Conservation (phyloP, 257 asterid genomes). For the Fraxinus americana region DNA sequence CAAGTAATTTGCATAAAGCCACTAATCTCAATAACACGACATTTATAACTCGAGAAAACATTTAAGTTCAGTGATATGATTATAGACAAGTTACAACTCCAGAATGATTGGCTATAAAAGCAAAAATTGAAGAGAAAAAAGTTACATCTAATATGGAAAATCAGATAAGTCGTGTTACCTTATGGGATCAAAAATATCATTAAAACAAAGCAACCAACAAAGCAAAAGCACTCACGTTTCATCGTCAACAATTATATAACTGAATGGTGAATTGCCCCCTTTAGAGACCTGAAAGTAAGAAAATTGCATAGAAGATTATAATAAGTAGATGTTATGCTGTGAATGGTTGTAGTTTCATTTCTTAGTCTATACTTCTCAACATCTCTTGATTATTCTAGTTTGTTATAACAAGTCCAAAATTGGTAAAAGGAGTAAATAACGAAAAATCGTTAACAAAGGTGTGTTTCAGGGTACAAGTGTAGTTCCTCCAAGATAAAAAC, state of each 20-base stretch:
- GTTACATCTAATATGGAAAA: neutral
- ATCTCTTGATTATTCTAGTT: neutral
- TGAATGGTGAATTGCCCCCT: slow-evolving; percentile 96
- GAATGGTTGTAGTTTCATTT: neutral
- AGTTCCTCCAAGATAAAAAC: neutral
- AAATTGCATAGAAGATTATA: slow-evolving; percentile 20
- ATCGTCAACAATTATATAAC: slow-evolving; percentile 87
- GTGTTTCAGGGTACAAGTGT: neutral
- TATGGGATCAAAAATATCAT: slow-evolving; percentile 16
- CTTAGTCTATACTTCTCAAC: neutral
- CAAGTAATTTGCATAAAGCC: slow-evolving; percentile 8
- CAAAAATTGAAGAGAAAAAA: slow-evolving; percentile 1
- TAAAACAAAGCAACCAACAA: slow-evolving; percentile 18
- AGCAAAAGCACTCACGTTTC: slow-evolving; percentile 68
- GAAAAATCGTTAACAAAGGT: neutral
- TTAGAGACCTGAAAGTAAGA: slow-evolving; percentile 65
- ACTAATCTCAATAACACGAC: slow-evolving; percentile 12
- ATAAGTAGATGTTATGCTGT: neutral
- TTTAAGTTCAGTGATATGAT: neutral
- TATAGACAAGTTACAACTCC: slow-evolving; percentile 8
- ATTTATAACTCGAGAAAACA: slow-evolving; percentile 5
- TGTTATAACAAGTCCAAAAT: neutral
- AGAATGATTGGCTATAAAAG: neutral
- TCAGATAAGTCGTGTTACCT: neutral
- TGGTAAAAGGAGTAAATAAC: neutral